A percentile compares a stretch with the other conserved stretches of the same genome.
Evolutionary conservation across 441 rosid genomes (phyloP).

Genomic region (Eruca vesicaria): DNA sequence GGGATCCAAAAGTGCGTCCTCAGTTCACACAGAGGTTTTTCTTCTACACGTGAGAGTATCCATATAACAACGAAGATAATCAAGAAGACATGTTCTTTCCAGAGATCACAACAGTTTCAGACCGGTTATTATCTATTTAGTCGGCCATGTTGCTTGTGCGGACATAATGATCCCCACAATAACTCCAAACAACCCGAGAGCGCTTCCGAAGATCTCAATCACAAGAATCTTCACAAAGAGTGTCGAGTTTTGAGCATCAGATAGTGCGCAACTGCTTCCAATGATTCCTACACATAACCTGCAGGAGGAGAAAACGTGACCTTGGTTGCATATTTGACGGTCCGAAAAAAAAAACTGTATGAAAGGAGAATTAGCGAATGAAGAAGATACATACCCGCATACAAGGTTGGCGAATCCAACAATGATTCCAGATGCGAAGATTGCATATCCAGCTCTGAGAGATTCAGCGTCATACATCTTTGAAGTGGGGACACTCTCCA

Average conservation of each 20-base stretch:
- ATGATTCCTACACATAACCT: constrained; percentile 95
- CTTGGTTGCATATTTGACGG: neutral
- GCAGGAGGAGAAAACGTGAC: constrained; percentile 22
- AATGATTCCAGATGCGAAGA: constrained; percentile 97
- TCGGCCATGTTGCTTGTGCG: constrained; percentile 98
- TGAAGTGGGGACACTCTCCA: constrained; percentile 40
- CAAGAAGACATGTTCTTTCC: constrained; percentile 11
- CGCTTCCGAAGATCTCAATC: constrained; percentile 98
- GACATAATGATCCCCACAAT: constrained; percentile 99
- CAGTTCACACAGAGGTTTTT: constrained; percentile 9
- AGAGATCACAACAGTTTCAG: neutral
- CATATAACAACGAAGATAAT: constrained; percentile 14
- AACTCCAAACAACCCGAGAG: constrained; percentile 96
- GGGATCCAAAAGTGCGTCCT: constrained; percentile 25
- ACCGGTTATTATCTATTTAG: constrained; percentile 36
- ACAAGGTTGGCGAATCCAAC: constrained; percentile 99
- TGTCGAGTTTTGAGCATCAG: constrained; percentile 96
- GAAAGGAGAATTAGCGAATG: neutral
- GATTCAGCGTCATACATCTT: constrained; percentile 73
- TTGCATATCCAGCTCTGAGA: constrained; percentile 96
- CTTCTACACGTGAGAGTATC: constrained; percentile 27
- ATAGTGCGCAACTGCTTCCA: constrained; percentile 96
- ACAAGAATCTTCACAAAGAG: constrained; percentile 98
- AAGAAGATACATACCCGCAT: constrained; percentile 64
- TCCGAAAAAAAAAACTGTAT: neutral